Percentiles rank a stretch among this genome's conserved stretches.
phyloP scores from a whole-genome alignment of 805 yeast species.

The Ogataea corticis region DNA sequence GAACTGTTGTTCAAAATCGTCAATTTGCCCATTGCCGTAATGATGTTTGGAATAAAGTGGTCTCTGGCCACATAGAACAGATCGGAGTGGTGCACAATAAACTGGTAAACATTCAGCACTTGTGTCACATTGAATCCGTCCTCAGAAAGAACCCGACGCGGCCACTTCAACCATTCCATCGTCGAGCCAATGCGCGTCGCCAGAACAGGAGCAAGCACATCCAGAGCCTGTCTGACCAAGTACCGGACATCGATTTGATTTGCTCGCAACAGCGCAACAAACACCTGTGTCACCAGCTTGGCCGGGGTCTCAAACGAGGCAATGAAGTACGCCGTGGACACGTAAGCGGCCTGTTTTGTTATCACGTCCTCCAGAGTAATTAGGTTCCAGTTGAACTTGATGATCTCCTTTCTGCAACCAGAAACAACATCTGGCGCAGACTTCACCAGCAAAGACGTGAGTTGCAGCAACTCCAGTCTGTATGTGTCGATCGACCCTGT shows the following conservation, averaged over 20 bases:
- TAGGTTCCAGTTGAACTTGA: conserved; percentile 92
- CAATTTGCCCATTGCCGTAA: conserved; percentile 89
- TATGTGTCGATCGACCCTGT: conserved; percentile 73
- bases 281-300: conserved; percentile 85
- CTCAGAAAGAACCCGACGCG: conserved; percentile 86
- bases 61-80: conserved; percentile 84
- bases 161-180: conserved; percentile 87
- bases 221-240: conserved; percentile 84
- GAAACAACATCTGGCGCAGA: conserved; percentile 60
- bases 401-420: conserved; percentile 75
- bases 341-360: conserved; percentile 90
- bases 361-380: conserved; percentile 85
- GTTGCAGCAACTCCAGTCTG: conserved; percentile 75
- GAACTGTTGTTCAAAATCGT: conserved; percentile 77
- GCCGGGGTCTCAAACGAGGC: conserved; percentile 86
- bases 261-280: conserved; percentile 83
- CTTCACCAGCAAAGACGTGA: conserved; percentile 75
- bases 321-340: conserved; percentile 82
- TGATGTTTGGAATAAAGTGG: conserved; percentile 83
- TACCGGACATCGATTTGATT: conserved; percentile 83
- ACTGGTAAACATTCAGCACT: conserved; percentile 84
- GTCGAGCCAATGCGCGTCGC: conserved; percentile 64
- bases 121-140: conserved; percentile 86
- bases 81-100: conserved; percentile 82
- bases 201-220: conserved; percentile 84